A percentile compares a stretch with the other conserved stretches of the same genome.
These are phyloP conservation scores for Massariosphaeria phaeospora DNA, from an alignment of 495 filamentous ascomycete genomes.

Conservation along the genomic window DNA sequence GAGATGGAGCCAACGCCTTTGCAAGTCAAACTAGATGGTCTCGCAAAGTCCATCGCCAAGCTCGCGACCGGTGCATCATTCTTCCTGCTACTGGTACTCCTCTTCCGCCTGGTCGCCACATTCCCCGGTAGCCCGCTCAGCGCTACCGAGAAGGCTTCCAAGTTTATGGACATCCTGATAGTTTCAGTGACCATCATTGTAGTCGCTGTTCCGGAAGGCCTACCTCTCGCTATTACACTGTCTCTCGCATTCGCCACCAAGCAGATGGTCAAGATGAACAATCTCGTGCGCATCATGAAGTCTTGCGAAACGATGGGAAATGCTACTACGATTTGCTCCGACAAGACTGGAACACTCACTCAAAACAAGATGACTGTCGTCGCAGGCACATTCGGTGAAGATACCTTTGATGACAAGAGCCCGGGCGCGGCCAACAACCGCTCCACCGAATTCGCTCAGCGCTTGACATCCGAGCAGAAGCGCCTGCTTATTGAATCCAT, in stretches of 20 bases:
- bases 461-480: constrained; percentile 49
- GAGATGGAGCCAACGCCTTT: constrained; percentile 90
- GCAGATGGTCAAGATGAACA: constrained; percentile 92
- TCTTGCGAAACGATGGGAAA: constrained; percentile 98
- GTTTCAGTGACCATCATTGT: constrained; percentile 92
- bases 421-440: constrained; percentile 11
- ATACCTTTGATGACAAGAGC: constrained; percentile 53
- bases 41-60: constrained; percentile 92
- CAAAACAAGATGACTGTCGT: too few species aligned
- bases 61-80: constrained; percentile 79
- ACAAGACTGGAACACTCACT: too few species aligned
- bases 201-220: constrained; percentile 88
- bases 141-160: constrained; percentile 72
- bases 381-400: constrained; percentile 67
- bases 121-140: constrained; percentile 53
- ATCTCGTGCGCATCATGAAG: constrained; percentile 81
- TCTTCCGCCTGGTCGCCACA: constrained; percentile 78
- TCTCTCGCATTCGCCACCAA: constrained; percentile 92
- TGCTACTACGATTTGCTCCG: constrained; percentile 89
- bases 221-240: constrained; percentile 90
- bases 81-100: constrained; percentile 78
- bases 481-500: constrained; percentile 68
- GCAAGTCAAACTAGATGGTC: constrained; percentile 82
- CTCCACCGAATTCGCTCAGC: constrained; percentile 19
- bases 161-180: constrained; percentile 89